Evolutionary conservation across 176 grass and related monocot species (phyloP), one percentile per base, ranked within the genome.

Genomic region (Hordeum marinum): DNA sequence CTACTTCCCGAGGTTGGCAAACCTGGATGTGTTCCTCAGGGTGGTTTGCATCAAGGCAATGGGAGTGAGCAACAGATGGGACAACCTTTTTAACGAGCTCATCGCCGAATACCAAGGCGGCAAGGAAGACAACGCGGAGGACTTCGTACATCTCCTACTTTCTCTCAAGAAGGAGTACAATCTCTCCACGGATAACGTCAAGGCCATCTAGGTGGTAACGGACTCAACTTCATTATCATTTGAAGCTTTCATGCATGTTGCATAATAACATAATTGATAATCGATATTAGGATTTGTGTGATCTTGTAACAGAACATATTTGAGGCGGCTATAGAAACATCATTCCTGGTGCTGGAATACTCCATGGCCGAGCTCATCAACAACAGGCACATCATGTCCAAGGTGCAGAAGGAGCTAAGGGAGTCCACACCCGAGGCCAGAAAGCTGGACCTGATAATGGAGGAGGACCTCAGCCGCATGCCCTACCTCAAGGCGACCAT

Each of bases 351-450:
- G 72, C 65, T 92, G 14, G 90, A 89, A 43, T 86, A 80, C 73
- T 67, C 72, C 3, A 92, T 89, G 86, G 65, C 83, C 0, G 90
- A 92, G 67, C 86, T 92, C 12, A 72, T 76, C 29, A 68, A 48
- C 57, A 65, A 92, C 54, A 24, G 48, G 2, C 52, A 81, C 18
- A 24, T 80, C 0, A 81, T 90, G 87, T n/a, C 11, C 4, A 92
- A 82, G 17, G 24, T 88, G 9, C 87, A 92, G 18, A 11, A 40
- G 12, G 86, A 91, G 61, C 70, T 91, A 1, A 41, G 76, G 43
- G 41, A 17, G 46, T 50, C 46, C 14, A 50, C 46, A 50, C 46
- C 50, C 2, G 1, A 20, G 0, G 48, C 18, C 39, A 50, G 63
- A 48, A 37, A 21, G 25, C 15, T 46, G 13, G 26, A 17, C 26